Conservation (phyloP, 805 yeast genomes). For the Saccharomycopsis capsularis region DNA sequence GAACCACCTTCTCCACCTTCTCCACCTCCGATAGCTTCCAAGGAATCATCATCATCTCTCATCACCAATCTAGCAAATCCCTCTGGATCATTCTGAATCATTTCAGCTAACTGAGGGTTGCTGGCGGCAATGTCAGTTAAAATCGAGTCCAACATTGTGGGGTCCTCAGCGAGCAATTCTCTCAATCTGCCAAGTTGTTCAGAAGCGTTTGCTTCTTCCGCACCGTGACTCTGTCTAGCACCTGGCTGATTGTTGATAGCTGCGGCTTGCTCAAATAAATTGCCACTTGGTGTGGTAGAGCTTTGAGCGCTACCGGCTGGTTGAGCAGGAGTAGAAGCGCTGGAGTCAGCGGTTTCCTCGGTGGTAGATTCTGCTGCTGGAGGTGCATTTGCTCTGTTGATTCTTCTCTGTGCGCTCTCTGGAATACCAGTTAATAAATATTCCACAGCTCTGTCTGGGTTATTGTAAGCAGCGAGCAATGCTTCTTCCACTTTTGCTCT, state of each 20-base stretch:
- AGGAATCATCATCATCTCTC: slow-evolving; percentile 50
- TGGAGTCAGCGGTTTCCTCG: slow-evolving; percentile 21
- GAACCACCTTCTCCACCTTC: slow-evolving; percentile 27
- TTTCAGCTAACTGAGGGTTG: slow-evolving; percentile 78
- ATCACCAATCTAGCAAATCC: slow-evolving; percentile 70
- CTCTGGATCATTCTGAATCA: slow-evolving; percentile 84
- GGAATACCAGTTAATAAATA: slow-evolving; percentile 88
- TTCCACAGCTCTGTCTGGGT: slow-evolving; percentile 97
- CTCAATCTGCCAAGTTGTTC: slow-evolving; percentile 52
- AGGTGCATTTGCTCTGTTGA: slow-evolving; percentile 27
- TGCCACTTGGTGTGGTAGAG: slow-evolving; percentile 30
- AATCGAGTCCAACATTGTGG: slow-evolving; percentile 79
- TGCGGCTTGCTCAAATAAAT: slow-evolving; percentile 40
- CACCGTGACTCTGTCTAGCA: slow-evolving; percentile 25
- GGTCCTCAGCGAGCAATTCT: slow-evolving; percentile 73
- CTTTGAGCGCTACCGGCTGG: slow-evolving; percentile 25
- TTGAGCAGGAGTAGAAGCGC: slow-evolving; percentile 25
- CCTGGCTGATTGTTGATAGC: slow-evolving; percentile 27
- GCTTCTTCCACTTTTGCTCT: slow-evolving; percentile 85
- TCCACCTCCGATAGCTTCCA: slow-evolving; percentile 36
- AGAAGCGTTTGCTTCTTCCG: slow-evolving; percentile 38
- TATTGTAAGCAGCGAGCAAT: slow-evolving; percentile 88
- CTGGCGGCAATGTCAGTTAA: slow-evolving; percentile 73
- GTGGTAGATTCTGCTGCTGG: slow-evolving; percentile 23
- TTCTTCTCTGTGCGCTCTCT: slow-evolving; percentile 36